Percentiles rank a stretch among this genome's conserved stretches.
Evolutionary conservation across 371 early-diverging fungal genomes (phyloP).

Genomic region (Rhizomucor miehei): DNA sequence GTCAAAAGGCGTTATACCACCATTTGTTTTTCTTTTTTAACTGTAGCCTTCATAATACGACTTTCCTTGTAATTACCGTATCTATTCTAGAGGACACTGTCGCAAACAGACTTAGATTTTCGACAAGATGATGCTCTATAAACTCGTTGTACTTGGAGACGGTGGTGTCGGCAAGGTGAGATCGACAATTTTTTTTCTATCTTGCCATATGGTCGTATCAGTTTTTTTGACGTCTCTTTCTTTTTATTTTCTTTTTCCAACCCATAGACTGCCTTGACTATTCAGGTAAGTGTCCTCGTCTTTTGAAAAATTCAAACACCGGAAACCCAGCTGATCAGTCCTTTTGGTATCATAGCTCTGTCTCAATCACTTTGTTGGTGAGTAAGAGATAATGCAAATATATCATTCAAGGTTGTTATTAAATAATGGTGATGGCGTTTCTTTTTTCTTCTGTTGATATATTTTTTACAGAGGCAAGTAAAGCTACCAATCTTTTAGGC

Average conservation of each 20-base stretch:
- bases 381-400: conserved; percentile 3
- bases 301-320: not conserved
- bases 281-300: conserved; percentile 51
- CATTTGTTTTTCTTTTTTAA: too few species aligned
- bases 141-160: conserved; percentile 47
- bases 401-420: too few species aligned
- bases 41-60: too few species aligned
- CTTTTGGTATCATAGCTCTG: conserved; percentile 65
- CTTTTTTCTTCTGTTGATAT: too few species aligned
- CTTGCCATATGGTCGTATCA: not conserved
- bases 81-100: too few species aligned
- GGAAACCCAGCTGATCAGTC: not conserved
- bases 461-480: too few species aligned
- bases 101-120: not conserved
- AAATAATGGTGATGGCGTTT: too few species aligned
- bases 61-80: too few species aligned
- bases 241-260: too few species aligned
- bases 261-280: conserved; percentile 69
- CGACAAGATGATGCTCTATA: conserved; percentile 56
- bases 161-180: conserved; percentile 47
- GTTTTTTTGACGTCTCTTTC: conserved; percentile 1
- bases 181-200: not conserved
- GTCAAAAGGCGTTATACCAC: too few species aligned
- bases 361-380: conserved; percentile 79
- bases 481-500: too few species aligned